A percentile compares a stretch with the other conserved stretches of the same genome.
These are phyloP conservation scores for Candida maris DNA, from an alignment of 805 yeast species.

Conservation along the genomic window DNA sequence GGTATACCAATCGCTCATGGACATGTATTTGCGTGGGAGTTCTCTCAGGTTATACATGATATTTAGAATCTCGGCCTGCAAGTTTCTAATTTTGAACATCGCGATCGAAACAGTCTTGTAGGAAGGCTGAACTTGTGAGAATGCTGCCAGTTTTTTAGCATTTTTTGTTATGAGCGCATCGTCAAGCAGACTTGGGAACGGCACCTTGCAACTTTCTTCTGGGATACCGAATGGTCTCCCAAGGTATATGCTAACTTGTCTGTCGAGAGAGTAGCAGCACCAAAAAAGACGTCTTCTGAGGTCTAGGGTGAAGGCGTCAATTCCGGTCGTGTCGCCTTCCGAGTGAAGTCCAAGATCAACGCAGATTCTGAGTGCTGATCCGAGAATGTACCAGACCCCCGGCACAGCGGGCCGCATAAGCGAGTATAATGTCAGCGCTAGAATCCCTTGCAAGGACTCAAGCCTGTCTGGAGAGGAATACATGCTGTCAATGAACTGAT, in stretches of 20 bases:
- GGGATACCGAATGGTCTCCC: slow-evolving; percentile 90
- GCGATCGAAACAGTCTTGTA: slow-evolving; percentile 66
- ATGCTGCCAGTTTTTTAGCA: not conserved
- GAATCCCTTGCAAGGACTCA: slow-evolving; percentile 69
- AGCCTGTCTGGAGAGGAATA: slow-evolving; percentile 57
- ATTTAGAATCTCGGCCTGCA: slow-evolving; percentile 76
- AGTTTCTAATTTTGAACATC: slow-evolving; percentile 63
- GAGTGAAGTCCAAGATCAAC: slow-evolving; percentile 84
- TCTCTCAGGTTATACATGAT: slow-evolving; percentile 69
- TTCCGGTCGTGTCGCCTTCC: slow-evolving; percentile 40
- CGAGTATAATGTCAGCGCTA: slow-evolving; percentile 66
- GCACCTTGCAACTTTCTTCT: slow-evolving; percentile 69
- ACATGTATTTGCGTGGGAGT: slow-evolving; percentile 58
- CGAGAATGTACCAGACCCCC: slow-evolving; percentile 89
- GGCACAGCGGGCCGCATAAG: slow-evolving; percentile 87
- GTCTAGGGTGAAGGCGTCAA: slow-evolving; percentile 59
- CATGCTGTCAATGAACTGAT: slow-evolving; percentile 53
- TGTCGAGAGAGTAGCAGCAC: slow-evolving; percentile 83
- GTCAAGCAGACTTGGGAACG: slow-evolving; percentile 71
- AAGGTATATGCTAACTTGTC: slow-evolving; percentile 81
- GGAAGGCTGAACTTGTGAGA: slow-evolving; percentile 28
- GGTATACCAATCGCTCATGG: slow-evolving; percentile 59
- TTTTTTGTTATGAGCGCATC: slow-evolving; percentile 54
- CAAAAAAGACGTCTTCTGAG: slow-evolving; percentile 76
- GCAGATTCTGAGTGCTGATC: slow-evolving; percentile 73